Conservation (phyloP, 2,329 filamentous ascomycete genomes). For the Botryotinia narcissicola region DNA sequence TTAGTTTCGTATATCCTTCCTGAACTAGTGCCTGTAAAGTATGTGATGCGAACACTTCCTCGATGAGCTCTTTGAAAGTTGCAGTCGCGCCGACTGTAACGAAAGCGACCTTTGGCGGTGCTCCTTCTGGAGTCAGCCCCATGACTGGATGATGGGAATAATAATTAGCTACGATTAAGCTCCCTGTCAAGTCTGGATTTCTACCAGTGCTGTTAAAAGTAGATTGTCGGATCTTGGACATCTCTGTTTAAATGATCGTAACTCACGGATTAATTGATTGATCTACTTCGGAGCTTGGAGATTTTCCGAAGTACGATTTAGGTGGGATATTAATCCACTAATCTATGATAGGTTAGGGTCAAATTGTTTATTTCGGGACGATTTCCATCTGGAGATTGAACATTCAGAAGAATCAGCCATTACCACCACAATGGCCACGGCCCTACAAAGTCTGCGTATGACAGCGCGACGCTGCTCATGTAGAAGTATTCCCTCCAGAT, state of each 20-base stretch:
- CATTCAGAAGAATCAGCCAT: constrained; percentile 10
- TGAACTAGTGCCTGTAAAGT: constrained; percentile 62
- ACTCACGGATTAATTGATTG: not conserved
- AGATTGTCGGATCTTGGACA: not conserved
- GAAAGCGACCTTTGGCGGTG: constrained; percentile 54
- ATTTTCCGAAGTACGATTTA: constrained; percentile 14
- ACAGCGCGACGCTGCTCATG: constrained; percentile 33
- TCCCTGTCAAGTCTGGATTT: not conserved
- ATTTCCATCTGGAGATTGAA: constrained; percentile 8
- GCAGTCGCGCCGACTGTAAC: constrained; percentile 93
- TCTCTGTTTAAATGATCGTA: not conserved
- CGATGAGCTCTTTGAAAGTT: constrained; percentile 70
- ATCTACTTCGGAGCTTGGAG: not conserved
- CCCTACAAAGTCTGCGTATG: constrained; percentile 35
- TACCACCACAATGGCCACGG: constrained; percentile 34
- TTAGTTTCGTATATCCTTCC: constrained; percentile 66
- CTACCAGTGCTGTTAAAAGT: not conserved
- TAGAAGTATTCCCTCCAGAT: constrained; percentile 22
- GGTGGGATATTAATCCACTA: not conserved
- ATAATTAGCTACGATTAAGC: not conserved
- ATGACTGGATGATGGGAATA: not conserved
- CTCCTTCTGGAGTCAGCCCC: not conserved
- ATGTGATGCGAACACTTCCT: constrained; percentile 56
- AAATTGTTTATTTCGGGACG: constrained; percentile 14
- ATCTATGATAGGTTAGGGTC: not conserved